phyloP scores from a whole-genome alignment of 2,329 filamentous ascomycete genomes.

The Exophiala xenobiotica region DNA sequence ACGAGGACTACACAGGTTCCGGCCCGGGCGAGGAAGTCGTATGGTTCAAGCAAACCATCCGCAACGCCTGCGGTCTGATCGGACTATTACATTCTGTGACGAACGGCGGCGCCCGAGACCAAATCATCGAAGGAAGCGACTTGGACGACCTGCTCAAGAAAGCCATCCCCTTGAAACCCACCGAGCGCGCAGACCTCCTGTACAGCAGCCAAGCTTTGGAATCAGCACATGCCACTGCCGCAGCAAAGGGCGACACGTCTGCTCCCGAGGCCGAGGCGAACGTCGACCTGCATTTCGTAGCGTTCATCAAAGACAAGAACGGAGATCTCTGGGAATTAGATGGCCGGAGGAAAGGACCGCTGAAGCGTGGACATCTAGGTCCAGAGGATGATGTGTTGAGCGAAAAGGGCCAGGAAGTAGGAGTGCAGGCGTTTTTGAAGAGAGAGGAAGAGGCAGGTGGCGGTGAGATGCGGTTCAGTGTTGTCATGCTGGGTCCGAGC shows the following conservation, averaged over 20 bases:
- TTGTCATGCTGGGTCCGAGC: constrained; percentile 59
- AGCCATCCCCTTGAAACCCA: constrained; percentile 68
- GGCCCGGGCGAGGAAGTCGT: constrained; percentile 73
- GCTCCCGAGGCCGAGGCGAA: constrained; percentile 76
- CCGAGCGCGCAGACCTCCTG: constrained; percentile 68
- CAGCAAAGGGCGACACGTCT: constrained; percentile 71
- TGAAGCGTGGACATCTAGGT: constrained; percentile 63
- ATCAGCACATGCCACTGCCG: constrained; percentile 73
- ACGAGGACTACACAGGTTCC: constrained; percentile 63
- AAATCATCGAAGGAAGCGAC: constrained; percentile 55
- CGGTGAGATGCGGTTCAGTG: constrained; percentile 59
- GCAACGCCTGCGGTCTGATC: constrained; percentile 90
- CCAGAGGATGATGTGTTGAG: constrained; percentile 70
- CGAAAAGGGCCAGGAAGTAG: constrained; percentile 70
- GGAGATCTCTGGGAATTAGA: constrained; percentile 79
- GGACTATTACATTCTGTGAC: constrained; percentile 77
- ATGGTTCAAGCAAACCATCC: constrained; percentile 95
- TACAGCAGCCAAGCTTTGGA: constrained; percentile 76
- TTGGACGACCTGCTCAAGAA: constrained; percentile 60
- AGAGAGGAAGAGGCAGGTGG: constrained; percentile 58
- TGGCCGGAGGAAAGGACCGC: constrained; percentile 69
- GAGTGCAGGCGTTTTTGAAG: constrained; percentile 61
- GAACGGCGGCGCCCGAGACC: constrained; percentile 69
- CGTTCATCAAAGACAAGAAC: constrained; percentile 76
- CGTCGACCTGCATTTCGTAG: constrained; percentile 94